Evolutionary conservation across 306 rosid species (phyloP).

Genomic region (Astragalus membranaceus): DNA sequence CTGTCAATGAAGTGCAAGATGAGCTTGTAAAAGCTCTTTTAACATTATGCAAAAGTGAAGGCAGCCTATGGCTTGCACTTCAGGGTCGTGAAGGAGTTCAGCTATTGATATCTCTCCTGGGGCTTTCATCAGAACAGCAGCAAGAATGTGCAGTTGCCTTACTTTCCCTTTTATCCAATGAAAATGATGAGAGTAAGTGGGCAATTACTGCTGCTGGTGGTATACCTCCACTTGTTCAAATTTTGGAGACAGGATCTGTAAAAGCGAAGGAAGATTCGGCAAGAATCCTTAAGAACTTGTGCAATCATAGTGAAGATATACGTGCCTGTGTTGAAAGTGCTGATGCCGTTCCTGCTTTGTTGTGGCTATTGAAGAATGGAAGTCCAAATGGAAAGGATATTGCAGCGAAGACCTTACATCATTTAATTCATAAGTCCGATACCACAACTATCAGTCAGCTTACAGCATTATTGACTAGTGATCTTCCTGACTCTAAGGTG

Average conservation of each 20-base stretch:
- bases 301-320: slow-evolving; percentile 99
- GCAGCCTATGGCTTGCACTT: slow-evolving; percentile 85
- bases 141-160: slow-evolving; percentile 98
- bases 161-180: slow-evolving; percentile 81
- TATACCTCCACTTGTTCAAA: slow-evolving; percentile 98
- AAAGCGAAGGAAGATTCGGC: slow-evolving; percentile 99
- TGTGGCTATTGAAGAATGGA: slow-evolving; percentile 96
- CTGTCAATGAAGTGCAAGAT: slow-evolving; percentile 80
- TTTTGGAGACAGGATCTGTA: slow-evolving; percentile 88
- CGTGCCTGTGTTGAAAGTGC: slow-evolving; percentile 99
- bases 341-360: slow-evolving; percentile 93
- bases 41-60: slow-evolving; percentile 71
- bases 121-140: slow-evolving; percentile 97
- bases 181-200: slow-evolving; percentile 98
- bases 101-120: slow-evolving; percentile 87
- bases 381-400: slow-evolving; percentile 95
- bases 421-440: slow-evolving; percentile 93
- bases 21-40: slow-evolving; percentile 85
- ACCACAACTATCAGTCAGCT: slow-evolving; percentile 95
- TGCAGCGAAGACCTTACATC: slow-evolving; percentile 94
- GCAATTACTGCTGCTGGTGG: slow-evolving; percentile 99
- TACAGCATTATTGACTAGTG: slow-evolving; percentile 88
- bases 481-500: slow-evolving; percentile 86
- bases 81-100: slow-evolving; percentile 98
- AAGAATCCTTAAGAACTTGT: slow-evolving; percentile 82